Percentiles rank a stretch among this genome's conserved stretches.
Conservation (phyloP, 2,329 filamentous ascomycete genomes). For the Curvularia eragrostidis region DNA sequence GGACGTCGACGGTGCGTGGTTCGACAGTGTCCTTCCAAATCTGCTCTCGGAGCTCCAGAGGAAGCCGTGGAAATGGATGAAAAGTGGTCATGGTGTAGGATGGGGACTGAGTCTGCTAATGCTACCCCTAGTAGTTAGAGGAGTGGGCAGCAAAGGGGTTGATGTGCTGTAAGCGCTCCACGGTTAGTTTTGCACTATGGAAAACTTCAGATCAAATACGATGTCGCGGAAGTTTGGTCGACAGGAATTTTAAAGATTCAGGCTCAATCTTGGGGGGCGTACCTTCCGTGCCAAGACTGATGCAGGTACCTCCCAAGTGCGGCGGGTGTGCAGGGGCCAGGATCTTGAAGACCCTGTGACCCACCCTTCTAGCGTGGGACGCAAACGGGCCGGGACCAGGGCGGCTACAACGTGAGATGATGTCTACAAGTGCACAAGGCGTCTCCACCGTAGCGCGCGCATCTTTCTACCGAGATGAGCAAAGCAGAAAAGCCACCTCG, state of each 20-base stretch:
- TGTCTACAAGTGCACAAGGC: neutral
- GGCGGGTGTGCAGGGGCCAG: neutral
- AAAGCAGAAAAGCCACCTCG: neutral
- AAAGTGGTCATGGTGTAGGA: slow-evolving; percentile 17
- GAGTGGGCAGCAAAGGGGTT: neutral
- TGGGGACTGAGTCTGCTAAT: neutral
- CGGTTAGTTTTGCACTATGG: neutral
- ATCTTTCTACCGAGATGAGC: neutral
- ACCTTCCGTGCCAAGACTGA: neutral
- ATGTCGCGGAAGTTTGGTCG: neutral
- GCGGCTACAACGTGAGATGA: neutral
- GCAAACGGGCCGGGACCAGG: neutral
- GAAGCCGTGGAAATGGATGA: slow-evolving; percentile 20
- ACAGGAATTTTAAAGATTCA: neutral
- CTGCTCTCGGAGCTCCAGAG: slow-evolving; percentile 17
- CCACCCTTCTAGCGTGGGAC: neutral
- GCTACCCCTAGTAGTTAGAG: neutral
- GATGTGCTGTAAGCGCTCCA: neutral
- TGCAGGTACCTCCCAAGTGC: neutral
- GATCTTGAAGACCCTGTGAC: neutral
- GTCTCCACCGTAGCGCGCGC: too few relatives aligned
- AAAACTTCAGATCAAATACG: neutral
- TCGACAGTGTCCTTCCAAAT: slow-evolving; percentile 25
- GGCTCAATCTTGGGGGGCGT: neutral
- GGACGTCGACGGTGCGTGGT: slow-evolving; percentile 22